Conservation (phyloP, 1,139 yeast species). For the Saccharomyces hybrid region DNA sequence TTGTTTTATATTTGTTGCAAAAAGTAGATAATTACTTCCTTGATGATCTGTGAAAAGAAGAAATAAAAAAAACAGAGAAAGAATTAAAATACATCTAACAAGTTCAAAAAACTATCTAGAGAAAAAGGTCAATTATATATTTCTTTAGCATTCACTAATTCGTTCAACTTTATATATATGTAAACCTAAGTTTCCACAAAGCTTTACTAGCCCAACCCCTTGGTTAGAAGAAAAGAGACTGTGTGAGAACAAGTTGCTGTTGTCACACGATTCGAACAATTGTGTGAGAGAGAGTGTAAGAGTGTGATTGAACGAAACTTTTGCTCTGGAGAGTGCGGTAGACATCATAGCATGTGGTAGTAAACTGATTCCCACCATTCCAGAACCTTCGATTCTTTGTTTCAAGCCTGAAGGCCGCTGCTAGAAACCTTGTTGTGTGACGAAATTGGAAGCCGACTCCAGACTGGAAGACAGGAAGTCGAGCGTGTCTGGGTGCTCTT, state of each 20-base stretch:
- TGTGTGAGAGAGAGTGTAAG: neutral
- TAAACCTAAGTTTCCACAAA: neutral
- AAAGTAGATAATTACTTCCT: neutral
- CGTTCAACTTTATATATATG: neutral
- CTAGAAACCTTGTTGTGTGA: neutral
- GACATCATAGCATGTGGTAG: neutral
- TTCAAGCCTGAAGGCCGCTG: neutral
- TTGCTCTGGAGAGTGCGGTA: neutral
- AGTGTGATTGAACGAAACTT: neutral
- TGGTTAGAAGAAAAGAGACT: neutral
- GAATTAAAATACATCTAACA: neutral
- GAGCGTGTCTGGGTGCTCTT: neutral
- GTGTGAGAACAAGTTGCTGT: neutral
- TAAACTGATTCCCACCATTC: neutral
- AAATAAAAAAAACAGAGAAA: neutral
- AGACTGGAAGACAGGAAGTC: constrained; percentile 1
- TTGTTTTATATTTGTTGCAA: constrained; percentile 24
- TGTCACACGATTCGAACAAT: constrained; percentile 1
- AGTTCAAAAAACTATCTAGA: neutral
- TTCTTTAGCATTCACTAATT: neutral
- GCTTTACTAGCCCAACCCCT: neutral
- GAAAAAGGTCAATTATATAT: neutral
- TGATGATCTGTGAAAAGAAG: neutral
- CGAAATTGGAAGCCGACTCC: neutral
- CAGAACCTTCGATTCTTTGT: neutral